These are phyloP conservation scores for Tuber magnatum DNA, from an alignment of 495 filamentous ascomycete species.

Conservation along the genomic window DNA sequence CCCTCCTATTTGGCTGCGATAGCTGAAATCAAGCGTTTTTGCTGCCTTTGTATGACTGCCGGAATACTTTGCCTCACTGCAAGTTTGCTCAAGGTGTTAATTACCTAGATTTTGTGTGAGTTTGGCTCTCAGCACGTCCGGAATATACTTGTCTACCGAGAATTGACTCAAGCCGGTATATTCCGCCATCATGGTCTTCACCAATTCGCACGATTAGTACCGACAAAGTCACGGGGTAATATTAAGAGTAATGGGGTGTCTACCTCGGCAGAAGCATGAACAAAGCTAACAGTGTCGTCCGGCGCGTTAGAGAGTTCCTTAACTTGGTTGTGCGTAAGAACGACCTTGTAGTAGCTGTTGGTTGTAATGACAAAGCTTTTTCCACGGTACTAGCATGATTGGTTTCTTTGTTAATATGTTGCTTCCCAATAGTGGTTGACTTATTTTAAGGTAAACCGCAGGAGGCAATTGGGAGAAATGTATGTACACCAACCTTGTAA, in stretches of 20 bases:
- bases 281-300: not conserved
- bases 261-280: not conserved
- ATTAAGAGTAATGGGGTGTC: not conserved
- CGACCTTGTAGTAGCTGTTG: not conserved
- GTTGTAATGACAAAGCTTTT: not conserved
- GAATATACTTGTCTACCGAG: not conserved
- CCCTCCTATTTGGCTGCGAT: not conserved
- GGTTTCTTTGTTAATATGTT: not conserved
- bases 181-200: not conserved
- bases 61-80: not conserved
- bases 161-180: not conserved
- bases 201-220: not conserved
- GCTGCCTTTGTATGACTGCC: not conserved
- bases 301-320: constrained; percentile 6
- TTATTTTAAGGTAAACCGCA: not conserved
- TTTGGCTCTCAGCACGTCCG: not conserved
- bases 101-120: constrained; percentile 1
- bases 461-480: no score
- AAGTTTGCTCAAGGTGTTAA: not conserved
- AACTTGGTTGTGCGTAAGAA: not conserved
- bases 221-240: not conserved
- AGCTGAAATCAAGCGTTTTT: not conserved
- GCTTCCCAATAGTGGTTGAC: no score
- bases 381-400: not conserved
- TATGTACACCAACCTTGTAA: not conserved